A percentile compares a stretch with the other conserved stretches of the same genome.
Evolutionary conservation across 2,329 filamentous ascomycete species (phyloP).

Genomic region (Zymoseptoria brevis): DNA sequence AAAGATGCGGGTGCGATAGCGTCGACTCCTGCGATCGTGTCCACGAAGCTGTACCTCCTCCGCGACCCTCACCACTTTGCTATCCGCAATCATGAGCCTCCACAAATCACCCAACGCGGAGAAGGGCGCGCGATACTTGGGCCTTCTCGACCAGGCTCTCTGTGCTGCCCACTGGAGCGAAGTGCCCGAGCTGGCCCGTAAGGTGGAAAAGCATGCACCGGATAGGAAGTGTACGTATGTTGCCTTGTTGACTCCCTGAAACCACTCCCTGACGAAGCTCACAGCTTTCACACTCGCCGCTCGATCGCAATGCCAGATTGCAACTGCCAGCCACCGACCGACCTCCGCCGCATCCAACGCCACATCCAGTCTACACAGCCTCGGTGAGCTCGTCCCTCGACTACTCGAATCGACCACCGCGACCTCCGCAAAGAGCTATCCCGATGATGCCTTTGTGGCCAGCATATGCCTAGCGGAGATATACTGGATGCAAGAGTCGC

Average conservation of each 20-base stretch:
- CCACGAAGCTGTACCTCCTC: slow-evolving; percentile 1
- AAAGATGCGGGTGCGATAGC: slow-evolving; percentile 14
- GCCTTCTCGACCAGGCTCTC: slow-evolving; percentile 74
- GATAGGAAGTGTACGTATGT: slow-evolving; percentile 66
- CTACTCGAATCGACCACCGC: slow-evolving; percentile 29
- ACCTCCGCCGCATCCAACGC: slow-evolving; percentile 35
- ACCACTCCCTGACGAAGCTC: slow-evolving; percentile 1
- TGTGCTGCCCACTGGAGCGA: slow-evolving; percentile 82
- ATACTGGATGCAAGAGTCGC: slow-evolving; percentile 64
- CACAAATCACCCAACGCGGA: slow-evolving; percentile 20
- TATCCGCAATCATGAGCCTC: slow-evolving; percentile 20
- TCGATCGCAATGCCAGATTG: slow-evolving; percentile 40
- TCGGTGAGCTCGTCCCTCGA: slow-evolving; percentile 34
- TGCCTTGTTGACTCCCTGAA: background rate
- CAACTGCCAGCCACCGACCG: slow-evolving; percentile 37
- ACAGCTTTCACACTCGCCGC: slow-evolving; percentile 41
- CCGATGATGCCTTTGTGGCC: slow-evolving; percentile 61
- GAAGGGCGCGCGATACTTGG: slow-evolving; percentile 77
- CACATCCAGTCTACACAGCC: slow-evolving; percentile 25
- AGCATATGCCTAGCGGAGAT: slow-evolving; percentile 78
- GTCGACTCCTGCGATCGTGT: slow-evolving; percentile 4
- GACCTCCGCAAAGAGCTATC: slow-evolving; percentile 24
- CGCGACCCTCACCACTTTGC: background rate
- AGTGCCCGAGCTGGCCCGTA: slow-evolving; percentile 81
- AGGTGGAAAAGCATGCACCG: slow-evolving; percentile 88